Evolutionary conservation across 2,329 filamentous ascomycete species (phyloP), one percentile per base, ranked within the genome.

Genomic region (Paecilomyces dactylethromorphus): DNA sequence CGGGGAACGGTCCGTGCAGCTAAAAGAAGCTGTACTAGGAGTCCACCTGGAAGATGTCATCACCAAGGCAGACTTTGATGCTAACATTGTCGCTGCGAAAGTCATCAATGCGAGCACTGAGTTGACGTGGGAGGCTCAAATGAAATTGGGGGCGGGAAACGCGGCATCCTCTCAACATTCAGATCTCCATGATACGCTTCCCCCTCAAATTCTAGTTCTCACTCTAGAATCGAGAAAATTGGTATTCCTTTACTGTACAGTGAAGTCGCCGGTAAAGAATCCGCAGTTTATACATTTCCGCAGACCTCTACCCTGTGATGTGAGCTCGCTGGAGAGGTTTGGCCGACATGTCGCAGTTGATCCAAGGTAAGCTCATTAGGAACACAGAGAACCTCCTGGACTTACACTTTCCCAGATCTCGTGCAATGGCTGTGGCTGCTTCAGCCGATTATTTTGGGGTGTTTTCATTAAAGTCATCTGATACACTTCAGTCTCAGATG

Each of bases 151-250:
- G 11, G 59, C 59, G 56, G 57, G 58, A 32, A 57, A 55, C 56
- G 51, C 52, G 52, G 22, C 54, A 49, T 57, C 58, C 7, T 31
- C 56, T 51, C 53, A 60, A 31, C 56, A 57, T 56, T 29, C 60
- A 33, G 58, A 60, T 22, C 33, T 52, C 26, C 62, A 63, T 29
- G 62, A 69, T 22, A 57, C 61, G 2, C 71, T 89, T 58, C 90
- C 92, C 12, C 89, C 91, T n/a, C 91, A 97, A 68, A 78, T 92
- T 24, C 78, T 97, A 15, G 82, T 94, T 3, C 76, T 97, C 15
- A 85, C 90, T 22, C 81, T 97, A 8, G 87, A 90, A 63, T 85
- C 84, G 15, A 86, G 87, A 39, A 85, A 90, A 59, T 78, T 91
- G 55, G 81, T 93, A 24, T 96, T 97, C 65, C 75, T 97, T 24